Base-by-base conservation (phyloP, 1,284 basidiomycete genomes). In the Leccinum huronense region DNA sequence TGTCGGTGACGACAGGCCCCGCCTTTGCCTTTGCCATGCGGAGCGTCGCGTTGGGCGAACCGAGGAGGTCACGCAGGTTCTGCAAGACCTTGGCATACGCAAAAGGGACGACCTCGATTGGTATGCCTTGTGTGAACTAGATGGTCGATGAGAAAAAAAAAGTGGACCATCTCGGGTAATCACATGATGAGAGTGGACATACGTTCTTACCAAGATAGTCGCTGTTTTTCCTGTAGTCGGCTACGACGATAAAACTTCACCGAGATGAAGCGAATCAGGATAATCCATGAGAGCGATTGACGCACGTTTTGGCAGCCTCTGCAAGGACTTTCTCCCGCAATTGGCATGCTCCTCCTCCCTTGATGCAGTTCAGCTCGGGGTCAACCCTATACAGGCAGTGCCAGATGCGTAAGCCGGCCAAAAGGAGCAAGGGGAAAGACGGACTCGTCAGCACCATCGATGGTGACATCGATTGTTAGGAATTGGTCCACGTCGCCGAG, bases 261-360 rank as follows among this genome's bases (percentile, higher is more conserved):
- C 6, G 57, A 63, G 27, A 31, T 63, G 31, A 74, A 64, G 16
- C 7, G 13, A 13, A 57, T 33, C 7, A 45, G 11, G 6, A 42
- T 9, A 19, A 6, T 23, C 5, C n/a, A 33, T 7, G 11, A 11
- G 48, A 1, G n/a, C 3, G 42, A 57, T 36, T 40, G 34, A 64
- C 60, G 62, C 63, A 91, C 84, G 89, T 94, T 70, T 86, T 86
- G n/a, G 97, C 96, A 19, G 95, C 95, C 77, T 98, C 97, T 3
- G 95, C 96, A 19, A 99, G 85, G 3, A 99, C 95, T 78, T 99
- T 99, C 80, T 99, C 97, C 42, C 96, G 87, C 40, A 99, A 80
- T 72, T 99, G 97, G 77, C 97, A 98, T 1, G 95, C 97, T 10
- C 97, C 97, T 63, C 97, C 97, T 13, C 97, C 97, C 79, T 99